Percentiles rank a stretch among this genome's conserved stretches.
These are phyloP conservation scores for Alternaria ventricosa DNA, from an alignment of 2,329 filamentous ascomycete species.

Conservation along the genomic window DNA sequence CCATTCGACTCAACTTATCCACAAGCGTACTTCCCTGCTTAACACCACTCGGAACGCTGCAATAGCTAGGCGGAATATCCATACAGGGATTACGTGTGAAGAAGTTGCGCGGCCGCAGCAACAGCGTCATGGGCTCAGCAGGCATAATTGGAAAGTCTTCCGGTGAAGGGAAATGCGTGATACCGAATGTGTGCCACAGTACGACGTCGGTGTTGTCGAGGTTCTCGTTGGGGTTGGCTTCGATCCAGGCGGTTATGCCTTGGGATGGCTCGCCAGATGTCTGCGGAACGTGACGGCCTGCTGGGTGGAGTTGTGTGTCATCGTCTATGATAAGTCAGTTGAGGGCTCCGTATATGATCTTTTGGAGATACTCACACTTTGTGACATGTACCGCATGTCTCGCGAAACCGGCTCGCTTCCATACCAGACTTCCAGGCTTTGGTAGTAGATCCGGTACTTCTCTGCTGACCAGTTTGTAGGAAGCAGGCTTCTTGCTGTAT, in stretches of 20 bases:
- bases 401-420: slow-evolving; percentile 89
- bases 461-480: slow-evolving; percentile 88
- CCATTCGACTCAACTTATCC: slow-evolving; percentile 59
- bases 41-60: slow-evolving; percentile 73
- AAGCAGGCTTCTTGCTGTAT: slow-evolving; percentile 81
- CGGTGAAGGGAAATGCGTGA: slow-evolving; percentile 86
- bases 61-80: slow-evolving; percentile 80
- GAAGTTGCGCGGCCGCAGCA: slow-evolving; percentile 82
- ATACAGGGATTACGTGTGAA: slow-evolving; percentile 80
- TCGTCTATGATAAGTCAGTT: slow-evolving; percentile 60
- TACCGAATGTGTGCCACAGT: slow-evolving; percentile 91
- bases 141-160: slow-evolving; percentile 96
- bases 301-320: slow-evolving; percentile 83
- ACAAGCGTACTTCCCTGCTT: slow-evolving; percentile 55
- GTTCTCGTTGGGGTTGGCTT: slow-evolving; percentile 67
- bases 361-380: slow-evolving; percentile 67
- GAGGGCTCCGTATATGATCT: background rate
- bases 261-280: slow-evolving; percentile 79
- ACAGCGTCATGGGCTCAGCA: slow-evolving; percentile 76
- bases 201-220: slow-evolving; percentile 87
- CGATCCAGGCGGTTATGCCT: slow-evolving; percentile 79
- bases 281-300: slow-evolving; percentile 86
- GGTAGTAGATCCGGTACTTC: slow-evolving; percentile 81
- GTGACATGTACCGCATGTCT: slow-evolving; percentile 88
- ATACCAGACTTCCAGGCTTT: slow-evolving; percentile 80